phyloP scores from a whole-genome alignment of 2,329 filamentous ascomycete species.

The Purpureocillium takamizusanense region DNA sequence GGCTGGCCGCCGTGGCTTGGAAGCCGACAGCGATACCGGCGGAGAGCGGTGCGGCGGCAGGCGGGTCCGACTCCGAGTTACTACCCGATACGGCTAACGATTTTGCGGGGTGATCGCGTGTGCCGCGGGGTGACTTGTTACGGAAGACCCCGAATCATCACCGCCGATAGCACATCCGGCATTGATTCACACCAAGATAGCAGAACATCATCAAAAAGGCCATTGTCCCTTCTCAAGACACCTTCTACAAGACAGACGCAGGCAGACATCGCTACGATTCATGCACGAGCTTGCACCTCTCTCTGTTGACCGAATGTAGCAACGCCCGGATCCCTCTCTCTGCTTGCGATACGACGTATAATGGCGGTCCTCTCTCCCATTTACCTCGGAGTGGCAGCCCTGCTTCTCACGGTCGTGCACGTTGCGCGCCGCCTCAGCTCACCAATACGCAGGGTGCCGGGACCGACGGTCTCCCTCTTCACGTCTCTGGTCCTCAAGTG shows the following conservation, averaged over 20 bases:
- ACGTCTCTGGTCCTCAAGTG: slow-evolving; percentile 43
- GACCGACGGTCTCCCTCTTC: slow-evolving; percentile 37
- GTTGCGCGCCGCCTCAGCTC: slow-evolving; percentile 20
- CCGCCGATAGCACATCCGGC: not conserved
- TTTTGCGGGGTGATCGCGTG: slow-evolving; percentile 1
- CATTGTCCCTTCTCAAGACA: too few species aligned
- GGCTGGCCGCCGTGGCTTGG: too few species aligned
- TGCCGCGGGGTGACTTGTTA: not conserved
- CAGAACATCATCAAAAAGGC: not conserved
- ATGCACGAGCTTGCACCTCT: too few species aligned
- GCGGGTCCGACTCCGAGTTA: not conserved
- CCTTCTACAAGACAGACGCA: too few species aligned
- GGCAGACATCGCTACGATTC: too few species aligned
- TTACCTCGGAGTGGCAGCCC: slow-evolving; percentile 13
- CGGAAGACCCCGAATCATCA: slow-evolving; percentile 2
- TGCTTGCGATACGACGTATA: not conserved
- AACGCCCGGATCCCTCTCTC: not conserved
- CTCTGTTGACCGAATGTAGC: not conserved
- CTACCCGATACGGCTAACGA: slow-evolving; percentile 1
- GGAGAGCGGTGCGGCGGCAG: too few species aligned
- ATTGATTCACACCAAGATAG: slow-evolving; percentile 1
- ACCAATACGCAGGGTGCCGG: slow-evolving; percentile 33
- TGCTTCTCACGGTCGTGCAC: slow-evolving; percentile 13
- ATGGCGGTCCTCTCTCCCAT: slow-evolving; percentile 21
- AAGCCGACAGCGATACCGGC: too few species aligned